Evolutionary conservation across 148 eudicot genomes (phyloP).

Genomic region (Cornus controversa): DNA sequence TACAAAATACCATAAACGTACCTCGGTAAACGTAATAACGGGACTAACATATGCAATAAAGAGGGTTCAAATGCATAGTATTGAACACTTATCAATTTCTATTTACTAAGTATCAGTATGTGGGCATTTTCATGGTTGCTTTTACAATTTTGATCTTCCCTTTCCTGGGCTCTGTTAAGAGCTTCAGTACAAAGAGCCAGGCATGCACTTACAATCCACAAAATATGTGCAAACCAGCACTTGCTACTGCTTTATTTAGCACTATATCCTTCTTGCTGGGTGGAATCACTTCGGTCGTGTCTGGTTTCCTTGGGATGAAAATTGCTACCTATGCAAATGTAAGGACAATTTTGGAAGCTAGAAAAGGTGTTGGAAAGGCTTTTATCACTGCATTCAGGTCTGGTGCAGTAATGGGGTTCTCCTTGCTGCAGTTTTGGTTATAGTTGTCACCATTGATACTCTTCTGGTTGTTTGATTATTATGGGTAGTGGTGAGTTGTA

Average conservation of each 20-base stretch:
- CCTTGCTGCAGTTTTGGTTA: no score
- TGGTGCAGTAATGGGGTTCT: constrained; percentile 77
- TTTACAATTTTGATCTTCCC: constrained; percentile 57
- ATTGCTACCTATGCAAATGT: constrained; percentile 74
- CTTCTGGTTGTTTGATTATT: no score
- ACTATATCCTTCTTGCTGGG: constrained; percentile 57
- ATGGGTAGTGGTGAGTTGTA: no score
- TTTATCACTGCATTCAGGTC: constrained; percentile 62
- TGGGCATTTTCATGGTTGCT: constrained; percentile 57
- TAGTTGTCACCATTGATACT: no score
- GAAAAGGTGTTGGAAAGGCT: constrained; percentile 71
- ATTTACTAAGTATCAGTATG: constrained; percentile 58
- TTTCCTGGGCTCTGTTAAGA: constrained; percentile 60
- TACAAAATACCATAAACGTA: no score
- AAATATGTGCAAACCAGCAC: constrained; percentile 56
- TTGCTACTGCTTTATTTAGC: constrained; percentile 62
- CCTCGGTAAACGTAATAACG: no score
- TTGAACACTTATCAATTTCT: no score
- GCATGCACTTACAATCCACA: constrained; percentile 41
- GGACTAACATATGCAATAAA: no score
- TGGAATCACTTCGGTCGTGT: constrained; percentile 48
- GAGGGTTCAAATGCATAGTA: no score
- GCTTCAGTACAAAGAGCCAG: constrained; percentile 54
- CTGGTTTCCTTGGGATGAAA: constrained; percentile 71
- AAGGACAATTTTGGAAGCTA: constrained; percentile 59